Base-by-base conservation (phyloP, 352 stramenopile genomes). In the Phytophthora constricta region DNA sequence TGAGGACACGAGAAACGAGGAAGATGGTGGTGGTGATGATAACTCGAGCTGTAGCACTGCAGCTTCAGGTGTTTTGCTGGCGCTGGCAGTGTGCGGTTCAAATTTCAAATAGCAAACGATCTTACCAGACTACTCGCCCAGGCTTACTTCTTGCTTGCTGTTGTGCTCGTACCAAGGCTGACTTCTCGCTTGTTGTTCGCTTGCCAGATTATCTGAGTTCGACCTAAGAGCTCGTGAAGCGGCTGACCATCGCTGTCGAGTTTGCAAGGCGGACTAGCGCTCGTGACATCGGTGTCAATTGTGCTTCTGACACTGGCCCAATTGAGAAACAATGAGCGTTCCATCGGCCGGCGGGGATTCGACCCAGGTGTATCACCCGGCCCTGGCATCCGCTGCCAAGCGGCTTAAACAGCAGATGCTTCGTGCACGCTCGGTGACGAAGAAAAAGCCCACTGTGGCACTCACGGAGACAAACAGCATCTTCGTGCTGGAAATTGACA, bases 331-430 rank as follows among this genome's bases (percentile, higher is more conserved):
- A 59, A 74, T 2, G 37, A 51, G 10, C 20, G 23, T 4, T 54
- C 61, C 9, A 25, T 74, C 16, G 65, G 51, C 0, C 68, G 73
- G 27, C 65, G 60, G 4, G 83, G 83, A 28, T 86, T 90, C 37
- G 80, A 86, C 77, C 0, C 83, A 90, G 25, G 63, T 84, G 1
- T 92, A 77, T 52, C 79, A 89, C 25, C 56, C 72, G 7, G 56
- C 65, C 8, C 88, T 90, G 77, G 72, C 54, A 25, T 60, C 66
- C 0, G 64, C 69, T 31, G 63, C 69, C 10, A 78, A 72, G 37
- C 69, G 70, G 5, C 66, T 76, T 7, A 82, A 75, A 51, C 56
- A 80, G 25, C 75, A 84, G 57, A 65, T 76, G 33, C 34, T 76
- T 13, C 74, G 74, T 17, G 65, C 61, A 5, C 66, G 61, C 16